These are phyloP conservation scores for Geotrichum macrosporum DNA, from an alignment of 1,139 yeast species.

Conservation along the genomic window DNA sequence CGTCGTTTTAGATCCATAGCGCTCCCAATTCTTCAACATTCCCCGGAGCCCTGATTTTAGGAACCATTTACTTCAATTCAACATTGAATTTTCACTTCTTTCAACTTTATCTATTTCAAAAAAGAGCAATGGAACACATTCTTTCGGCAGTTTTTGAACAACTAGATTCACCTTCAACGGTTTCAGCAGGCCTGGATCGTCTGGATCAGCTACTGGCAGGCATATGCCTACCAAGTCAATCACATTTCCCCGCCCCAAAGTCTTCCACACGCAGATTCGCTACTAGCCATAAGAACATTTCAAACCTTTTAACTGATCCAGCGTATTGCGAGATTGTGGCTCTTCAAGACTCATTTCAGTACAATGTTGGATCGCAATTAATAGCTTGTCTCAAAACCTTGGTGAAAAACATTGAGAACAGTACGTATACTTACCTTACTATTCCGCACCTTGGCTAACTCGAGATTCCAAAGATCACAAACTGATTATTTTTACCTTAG, in stretches of 20 bases:
- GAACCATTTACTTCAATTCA: too few relatives aligned
- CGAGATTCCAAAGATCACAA: conserved; percentile 11
- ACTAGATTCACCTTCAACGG: conserved; percentile 11
- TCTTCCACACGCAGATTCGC: not conserved
- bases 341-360: conserved; percentile 52
- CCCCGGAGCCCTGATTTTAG: too few relatives aligned
- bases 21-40: too few relatives aligned
- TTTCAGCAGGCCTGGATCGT: conserved; percentile 11
- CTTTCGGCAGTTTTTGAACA: conserved; percentile 9
- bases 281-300: conserved; percentile 1
- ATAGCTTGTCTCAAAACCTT: conserved; percentile 32
- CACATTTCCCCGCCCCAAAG: not conserved
- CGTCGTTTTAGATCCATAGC: too few relatives aligned
- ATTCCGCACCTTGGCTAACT: too few relatives aligned
- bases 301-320: conserved; percentile 3
- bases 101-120: too few relatives aligned
- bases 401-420: conserved; percentile 22
- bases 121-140: conserved; percentile 10
- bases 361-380: conserved; percentile 46
- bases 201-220: conserved; percentile 16
- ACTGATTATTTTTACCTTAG: conserved; percentile 36
- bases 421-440: too few relatives aligned
- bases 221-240: conserved; percentile 13
- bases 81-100: too few relatives aligned
- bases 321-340: conserved; percentile 38